Percentiles rank a stretch among this genome's conserved stretches.
Evolutionary conservation across 371 early-diverging fungal species (phyloP).

Genomic region (Zopfochytrium polystomum): DNA sequence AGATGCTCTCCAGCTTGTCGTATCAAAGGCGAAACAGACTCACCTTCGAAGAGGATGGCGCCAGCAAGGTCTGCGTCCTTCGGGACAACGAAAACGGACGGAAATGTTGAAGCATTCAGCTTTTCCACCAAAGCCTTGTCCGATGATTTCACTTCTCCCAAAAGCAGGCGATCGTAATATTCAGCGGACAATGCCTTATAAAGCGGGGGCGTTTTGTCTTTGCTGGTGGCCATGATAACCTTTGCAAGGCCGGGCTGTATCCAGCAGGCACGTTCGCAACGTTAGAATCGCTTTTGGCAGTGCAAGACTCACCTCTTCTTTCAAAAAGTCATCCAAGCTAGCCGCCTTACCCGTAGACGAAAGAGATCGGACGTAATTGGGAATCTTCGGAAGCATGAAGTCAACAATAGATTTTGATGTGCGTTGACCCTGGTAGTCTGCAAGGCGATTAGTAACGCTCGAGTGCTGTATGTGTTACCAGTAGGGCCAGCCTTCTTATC

Average conservation of each 20-base stretch:
- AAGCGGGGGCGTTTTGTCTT: conserved; percentile 67
- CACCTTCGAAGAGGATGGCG: conserved; percentile 42
- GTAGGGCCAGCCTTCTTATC: conserved; percentile 46
- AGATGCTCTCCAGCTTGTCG: conserved; percentile 10
- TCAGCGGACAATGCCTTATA: conserved; percentile 83
- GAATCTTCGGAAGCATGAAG: conserved; percentile 45
- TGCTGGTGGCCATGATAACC: conserved; percentile 73
- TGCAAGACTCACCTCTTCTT: conserved; percentile 7
- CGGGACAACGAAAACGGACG: conserved; percentile 52
- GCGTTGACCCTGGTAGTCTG: conserved; percentile 83
- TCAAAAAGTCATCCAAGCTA: conserved; percentile 24
- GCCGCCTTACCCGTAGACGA: conserved; percentile 30
- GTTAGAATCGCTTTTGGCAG: background rate
- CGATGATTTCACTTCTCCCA: conserved; percentile 69
- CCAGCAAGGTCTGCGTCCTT: conserved; percentile 33
- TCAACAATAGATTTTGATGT: conserved; percentile 74
- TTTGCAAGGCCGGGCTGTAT: conserved; percentile 48
- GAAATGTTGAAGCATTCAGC: conserved; percentile 34
- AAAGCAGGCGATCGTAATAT: conserved; percentile 60
- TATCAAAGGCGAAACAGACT: conserved; percentile 23
- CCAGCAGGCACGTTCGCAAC: background rate
- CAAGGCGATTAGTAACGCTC: background rate
- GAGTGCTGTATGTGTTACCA: background rate
- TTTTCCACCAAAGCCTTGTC: conserved; percentile 38
- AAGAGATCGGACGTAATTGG: conserved; percentile 32